Percentiles rank a stretch among this genome's conserved stretches.
Evolutionary conservation across 2,329 filamentous ascomycete species (phyloP).

Genomic region (Diaporthe australafricana): DNA sequence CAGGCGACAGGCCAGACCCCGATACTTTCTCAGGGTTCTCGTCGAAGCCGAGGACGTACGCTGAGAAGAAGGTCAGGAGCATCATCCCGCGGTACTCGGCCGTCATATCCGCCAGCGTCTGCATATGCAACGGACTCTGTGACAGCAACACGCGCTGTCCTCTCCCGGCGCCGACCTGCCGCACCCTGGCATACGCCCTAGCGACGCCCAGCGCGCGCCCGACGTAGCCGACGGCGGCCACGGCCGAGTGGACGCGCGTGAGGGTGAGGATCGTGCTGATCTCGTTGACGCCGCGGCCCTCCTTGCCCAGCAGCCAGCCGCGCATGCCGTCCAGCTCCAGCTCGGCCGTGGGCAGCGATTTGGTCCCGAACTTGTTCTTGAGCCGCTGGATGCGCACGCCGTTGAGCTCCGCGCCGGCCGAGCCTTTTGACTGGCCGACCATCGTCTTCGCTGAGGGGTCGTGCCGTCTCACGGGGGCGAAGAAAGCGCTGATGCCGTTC

Average conservation of each 20-base stretch:
- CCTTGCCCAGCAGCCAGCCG: conserved; percentile 73
- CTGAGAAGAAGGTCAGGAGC: conserved; percentile 65
- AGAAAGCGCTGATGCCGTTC: conserved; percentile 70
- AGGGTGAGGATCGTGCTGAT: conserved; percentile 77
- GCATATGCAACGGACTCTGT: conserved; percentile 67
- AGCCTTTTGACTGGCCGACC: conserved; percentile 28
- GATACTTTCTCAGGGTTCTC: conserved; percentile 50
- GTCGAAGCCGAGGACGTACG: conserved; percentile 64
- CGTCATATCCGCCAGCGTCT: conserved; percentile 67
- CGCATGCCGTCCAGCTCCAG: conserved; percentile 73
- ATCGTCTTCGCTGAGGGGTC: conserved; percentile 43
- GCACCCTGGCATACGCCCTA: conserved; percentile 67
- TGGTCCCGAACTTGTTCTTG: conserved; percentile 80
- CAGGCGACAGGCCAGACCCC: conserved; percentile 42
- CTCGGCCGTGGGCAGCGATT: conserved; percentile 77
- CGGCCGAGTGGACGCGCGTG: conserved; percentile 69
- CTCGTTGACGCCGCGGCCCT: conserved; percentile 75
- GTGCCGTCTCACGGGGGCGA: conserved; percentile 69
- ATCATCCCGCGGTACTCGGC: conserved; percentile 67
- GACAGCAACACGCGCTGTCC: conserved; percentile 59
- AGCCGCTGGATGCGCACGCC: conserved; percentile 76
- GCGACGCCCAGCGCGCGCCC: conserved; percentile 68
- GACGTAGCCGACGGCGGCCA: conserved; percentile 63
- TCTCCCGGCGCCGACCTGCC: conserved; percentile 60
- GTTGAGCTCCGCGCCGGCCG: conserved; percentile 64